These are phyloP conservation scores for Malus hybrid DNA, from an alignment of 331 rosid species.

Conservation along the genomic window DNA sequence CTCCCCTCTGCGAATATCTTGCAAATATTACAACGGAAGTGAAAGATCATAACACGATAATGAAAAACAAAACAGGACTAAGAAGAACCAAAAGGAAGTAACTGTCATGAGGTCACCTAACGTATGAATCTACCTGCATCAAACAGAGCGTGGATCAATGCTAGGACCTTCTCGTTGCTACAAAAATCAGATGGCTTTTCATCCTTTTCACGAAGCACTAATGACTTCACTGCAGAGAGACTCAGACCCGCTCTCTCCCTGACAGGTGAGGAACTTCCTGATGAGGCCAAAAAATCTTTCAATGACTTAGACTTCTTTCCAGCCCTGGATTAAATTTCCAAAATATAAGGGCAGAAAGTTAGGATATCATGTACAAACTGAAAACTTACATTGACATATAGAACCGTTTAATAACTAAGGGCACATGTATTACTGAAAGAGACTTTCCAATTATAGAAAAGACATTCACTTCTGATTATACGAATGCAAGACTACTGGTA, in stretches of 20 bases:
- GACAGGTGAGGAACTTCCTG: slow-evolving; percentile 63
- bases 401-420: too few relatives aligned
- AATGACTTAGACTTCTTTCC: slow-evolving; percentile 72
- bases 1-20: slow-evolving; percentile 88
- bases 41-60: slow-evolving; percentile 57
- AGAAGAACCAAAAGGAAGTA: slow-evolving; percentile 7
- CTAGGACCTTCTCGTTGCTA: slow-evolving; percentile 53
- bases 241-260: slow-evolving; percentile 70
- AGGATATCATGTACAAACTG: slow-evolving; percentile 2
- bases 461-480: background rate
- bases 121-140: slow-evolving; percentile 67
- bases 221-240: slow-evolving; percentile 73
- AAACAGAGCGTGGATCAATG: slow-evolving; percentile 61
- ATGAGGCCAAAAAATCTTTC: slow-evolving; percentile 62
- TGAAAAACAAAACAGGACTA: slow-evolving; percentile 13
- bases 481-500: too few relatives aligned
- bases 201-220: slow-evolving; percentile 84
- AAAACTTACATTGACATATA: background rate
- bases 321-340: slow-evolving; percentile 49
- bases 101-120: slow-evolving; percentile 22
- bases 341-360: slow-evolving; percentile 14
- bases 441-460: background rate
- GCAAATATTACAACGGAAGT: slow-evolving; percentile 76
- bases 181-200: slow-evolving; percentile 56
- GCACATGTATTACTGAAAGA: too few relatives aligned